These are phyloP conservation scores for Debaryomyces prosopidis DNA, from an alignment of 805 yeast species.

Conservation along the genomic window DNA sequence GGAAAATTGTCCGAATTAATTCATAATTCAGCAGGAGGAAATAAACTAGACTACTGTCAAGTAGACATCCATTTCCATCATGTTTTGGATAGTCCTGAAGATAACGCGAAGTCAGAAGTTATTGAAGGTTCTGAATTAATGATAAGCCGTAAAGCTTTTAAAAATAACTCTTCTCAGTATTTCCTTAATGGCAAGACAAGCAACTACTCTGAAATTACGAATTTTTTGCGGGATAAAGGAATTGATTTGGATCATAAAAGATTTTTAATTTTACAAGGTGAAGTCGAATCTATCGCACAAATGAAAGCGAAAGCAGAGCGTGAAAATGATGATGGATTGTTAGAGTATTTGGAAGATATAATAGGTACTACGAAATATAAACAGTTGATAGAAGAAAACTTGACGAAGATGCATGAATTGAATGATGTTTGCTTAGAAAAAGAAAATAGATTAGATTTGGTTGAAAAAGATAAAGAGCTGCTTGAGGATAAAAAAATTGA, in stretches of 20 bases:
- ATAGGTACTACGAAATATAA: constrained; percentile 92
- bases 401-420: constrained; percentile 63
- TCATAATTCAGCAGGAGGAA: constrained; percentile 76
- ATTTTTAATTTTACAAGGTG: constrained; percentile 94
- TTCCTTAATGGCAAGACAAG: constrained; percentile 69
- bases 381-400: constrained; percentile 64
- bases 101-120: constrained; percentile 26
- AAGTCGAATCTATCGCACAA: constrained; percentile 96
- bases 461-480: constrained; percentile 68
- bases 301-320: constrained; percentile 97
- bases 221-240: constrained; percentile 72
- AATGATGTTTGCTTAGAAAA: constrained; percentile 82
- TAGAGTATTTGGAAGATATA: constrained; percentile 94
- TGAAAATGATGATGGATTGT: constrained; percentile 87
- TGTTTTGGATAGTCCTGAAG: constrained; percentile 57
- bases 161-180: constrained; percentile 77
- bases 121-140: constrained; percentile 60
- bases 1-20: constrained; percentile 89
- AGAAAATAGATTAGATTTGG: constrained; percentile 74
- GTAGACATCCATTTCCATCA: constrained; percentile 88
- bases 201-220: constrained; percentile 76
- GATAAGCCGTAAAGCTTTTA: constrained; percentile 77
- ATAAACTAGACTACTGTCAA: constrained; percentile 67
- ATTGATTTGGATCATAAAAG: constrained; percentile 94
- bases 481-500: constrained; percentile 67